These are phyloP conservation scores for Hymenoscyphus fructigenus DNA, from an alignment of 2,329 filamentous ascomycete genomes.

Conservation along the genomic window DNA sequence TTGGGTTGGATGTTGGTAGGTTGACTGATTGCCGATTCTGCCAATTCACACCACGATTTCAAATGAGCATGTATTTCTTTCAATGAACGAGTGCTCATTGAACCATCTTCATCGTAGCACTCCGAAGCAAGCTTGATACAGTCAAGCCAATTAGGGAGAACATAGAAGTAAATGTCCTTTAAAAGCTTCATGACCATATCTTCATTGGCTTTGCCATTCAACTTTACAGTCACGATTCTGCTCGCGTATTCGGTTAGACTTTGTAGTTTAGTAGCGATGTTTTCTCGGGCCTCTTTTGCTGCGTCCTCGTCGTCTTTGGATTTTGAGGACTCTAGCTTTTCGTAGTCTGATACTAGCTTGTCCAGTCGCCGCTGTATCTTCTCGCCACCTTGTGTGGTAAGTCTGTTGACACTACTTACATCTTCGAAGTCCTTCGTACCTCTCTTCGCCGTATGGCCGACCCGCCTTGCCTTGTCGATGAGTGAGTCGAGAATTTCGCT, in stretches of 20 bases:
- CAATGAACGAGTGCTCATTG: not conserved
- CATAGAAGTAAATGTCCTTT: slow-evolving; percentile 14
- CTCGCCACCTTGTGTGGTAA: not conserved
- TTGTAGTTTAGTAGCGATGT: not conserved
- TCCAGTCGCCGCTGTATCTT: not conserved
- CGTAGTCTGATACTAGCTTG: not conserved
- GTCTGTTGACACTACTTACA: not conserved
- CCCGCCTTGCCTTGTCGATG: not conserved
- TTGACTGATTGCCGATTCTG: slow-evolving; percentile 4
- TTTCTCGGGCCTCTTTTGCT: not conserved
- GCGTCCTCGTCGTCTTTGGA: not conserved
- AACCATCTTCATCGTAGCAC: slow-evolving; percentile 7
- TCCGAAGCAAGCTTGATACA: slow-evolving; percentile 10
- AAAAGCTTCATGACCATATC: slow-evolving; percentile 7
- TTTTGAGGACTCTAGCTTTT: not conserved
- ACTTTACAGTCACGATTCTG: not conserved
- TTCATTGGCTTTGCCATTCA: not conserved
- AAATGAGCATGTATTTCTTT: slow-evolving; percentile 6
- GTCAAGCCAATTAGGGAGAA: slow-evolving; percentile 13
- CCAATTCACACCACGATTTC: slow-evolving; percentile 3
- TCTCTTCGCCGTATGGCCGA: not conserved
- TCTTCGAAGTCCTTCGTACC: not conserved
- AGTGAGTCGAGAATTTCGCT: not conserved
- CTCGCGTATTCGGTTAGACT: not conserved
- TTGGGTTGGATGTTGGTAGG: slow-evolving; percentile 6